Conservation (phyloP, 371 early-diverging fungal species). For the Aphelidium insulamus region DNA sequence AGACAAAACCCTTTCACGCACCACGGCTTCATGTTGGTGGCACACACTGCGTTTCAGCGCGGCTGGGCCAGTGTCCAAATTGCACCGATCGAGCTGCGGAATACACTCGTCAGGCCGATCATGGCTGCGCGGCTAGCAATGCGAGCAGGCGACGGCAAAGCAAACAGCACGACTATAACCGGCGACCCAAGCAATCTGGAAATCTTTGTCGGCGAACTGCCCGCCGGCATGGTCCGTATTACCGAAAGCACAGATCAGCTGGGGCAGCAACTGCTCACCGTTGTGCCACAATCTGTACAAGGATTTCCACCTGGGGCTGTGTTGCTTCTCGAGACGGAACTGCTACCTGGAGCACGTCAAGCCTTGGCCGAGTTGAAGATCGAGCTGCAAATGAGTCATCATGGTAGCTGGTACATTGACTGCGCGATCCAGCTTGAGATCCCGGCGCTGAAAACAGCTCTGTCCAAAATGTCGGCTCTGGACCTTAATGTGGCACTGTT, state of each 20-base stretch:
- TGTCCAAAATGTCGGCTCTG: conserved; percentile 1
- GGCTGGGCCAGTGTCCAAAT: conserved; percentile 14
- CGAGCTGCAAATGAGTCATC: not conserved
- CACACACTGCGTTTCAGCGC: conserved; percentile 50
- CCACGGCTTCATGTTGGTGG: conserved; percentile 71
- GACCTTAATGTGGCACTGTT: conserved; percentile 66
- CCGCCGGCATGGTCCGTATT: too few species aligned
- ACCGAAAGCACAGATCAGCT: too few species aligned
- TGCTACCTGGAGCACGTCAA: too few species aligned
- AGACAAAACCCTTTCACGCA: conserved; percentile 73
- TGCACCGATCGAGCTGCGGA: conserved; percentile 35
- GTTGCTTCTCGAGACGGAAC: not conserved
- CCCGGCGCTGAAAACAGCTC: not conserved
- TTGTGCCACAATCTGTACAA: conserved; percentile 17
- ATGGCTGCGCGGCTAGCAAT: conserved; percentile 21
- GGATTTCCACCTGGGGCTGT: conserved; percentile 14
- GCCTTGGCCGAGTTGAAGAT: too few species aligned
- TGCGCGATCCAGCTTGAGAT: not conserved
- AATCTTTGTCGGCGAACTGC: too few species aligned
- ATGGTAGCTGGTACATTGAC: not conserved
- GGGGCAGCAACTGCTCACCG: too few species aligned
- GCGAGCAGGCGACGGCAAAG: too few species aligned
- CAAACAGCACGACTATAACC: too few species aligned
- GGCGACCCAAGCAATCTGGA: too few species aligned
- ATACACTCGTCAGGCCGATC: conserved; percentile 23